phyloP scores from a whole-genome alignment of 805 yeast genomes.

The Candida montana region DNA sequence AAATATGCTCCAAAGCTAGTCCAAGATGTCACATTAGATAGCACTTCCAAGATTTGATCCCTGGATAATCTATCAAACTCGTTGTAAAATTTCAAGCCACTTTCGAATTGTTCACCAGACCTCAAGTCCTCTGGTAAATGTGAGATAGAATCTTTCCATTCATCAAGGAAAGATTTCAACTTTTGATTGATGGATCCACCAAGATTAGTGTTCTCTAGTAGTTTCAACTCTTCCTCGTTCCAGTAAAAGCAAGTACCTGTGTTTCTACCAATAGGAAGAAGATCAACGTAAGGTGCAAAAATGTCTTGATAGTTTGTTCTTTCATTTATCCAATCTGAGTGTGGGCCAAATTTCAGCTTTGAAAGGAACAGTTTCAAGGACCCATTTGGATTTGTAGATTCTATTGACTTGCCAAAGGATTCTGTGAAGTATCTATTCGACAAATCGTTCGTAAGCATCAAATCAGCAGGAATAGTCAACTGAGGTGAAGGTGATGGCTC shows the following conservation, averaged over 20 bases:
- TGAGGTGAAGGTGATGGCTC: constrained; percentile 18
- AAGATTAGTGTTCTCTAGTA: constrained; percentile 61
- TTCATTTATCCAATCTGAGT: constrained; percentile 5
- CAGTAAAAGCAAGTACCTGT: constrained; percentile 59
- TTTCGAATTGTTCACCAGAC: not conserved
- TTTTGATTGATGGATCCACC: constrained; percentile 50
- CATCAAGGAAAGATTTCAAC: constrained; percentile 44
- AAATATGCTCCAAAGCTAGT: constrained; percentile 60
- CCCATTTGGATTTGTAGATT: constrained; percentile 25
- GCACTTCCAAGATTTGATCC: constrained; percentile 16
- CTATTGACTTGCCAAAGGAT: constrained; percentile 7
- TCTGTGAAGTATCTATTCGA: constrained; percentile 24
- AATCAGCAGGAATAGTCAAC: constrained; percentile 24
- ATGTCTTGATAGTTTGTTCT: constrained; percentile 23
- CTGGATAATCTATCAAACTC: constrained; percentile 11
- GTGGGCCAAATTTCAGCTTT: constrained; percentile 33
- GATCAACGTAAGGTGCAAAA: constrained; percentile 41
- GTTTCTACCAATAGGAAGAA: constrained; percentile 38
- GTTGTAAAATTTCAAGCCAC: constrained; percentile 18
- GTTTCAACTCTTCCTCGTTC: constrained; percentile 44
- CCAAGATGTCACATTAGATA: constrained; percentile 37
- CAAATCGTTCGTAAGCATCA: constrained; percentile 26
- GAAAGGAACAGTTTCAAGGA: constrained; percentile 36
- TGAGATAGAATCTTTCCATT: constrained; percentile 42
- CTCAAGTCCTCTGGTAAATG: constrained; percentile 11